Evolutionary conservation across 2,329 filamentous ascomycete genomes (phyloP).

Genomic region (Diaporthe nobilis): DNA sequence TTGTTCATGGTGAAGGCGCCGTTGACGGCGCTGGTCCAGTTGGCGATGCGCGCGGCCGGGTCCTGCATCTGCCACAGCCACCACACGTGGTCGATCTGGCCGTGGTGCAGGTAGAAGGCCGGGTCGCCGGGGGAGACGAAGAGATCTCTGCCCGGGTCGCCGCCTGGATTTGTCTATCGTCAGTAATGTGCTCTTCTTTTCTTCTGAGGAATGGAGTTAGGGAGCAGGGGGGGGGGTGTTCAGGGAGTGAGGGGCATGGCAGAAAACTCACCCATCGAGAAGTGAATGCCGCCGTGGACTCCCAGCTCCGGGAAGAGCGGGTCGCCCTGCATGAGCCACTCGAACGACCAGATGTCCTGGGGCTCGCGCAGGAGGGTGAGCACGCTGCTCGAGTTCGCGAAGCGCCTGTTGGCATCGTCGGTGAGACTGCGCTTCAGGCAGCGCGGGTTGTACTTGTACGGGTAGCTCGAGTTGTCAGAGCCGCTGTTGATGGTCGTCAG

Average conservation of each 20-base stretch:
- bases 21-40: constrained; percentile 38
- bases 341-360: constrained; percentile 49
- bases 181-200: too few species aligned
- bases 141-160: constrained; percentile 45
- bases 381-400: constrained; percentile 22
- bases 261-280: constrained; percentile 43
- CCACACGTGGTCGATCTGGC: constrained; percentile 51
- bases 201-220: too few species aligned
- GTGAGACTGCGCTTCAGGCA: constrained; percentile 56
- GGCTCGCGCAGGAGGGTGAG: constrained; percentile 26
- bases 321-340: constrained; percentile 51
- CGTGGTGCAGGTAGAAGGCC: constrained; percentile 53
- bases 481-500: constrained; percentile 46
- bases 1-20: constrained; percentile 47
- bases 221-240: background rate
- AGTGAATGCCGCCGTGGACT: constrained; percentile 53
- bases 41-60: constrained; percentile 45
- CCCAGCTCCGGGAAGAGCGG: constrained; percentile 38
- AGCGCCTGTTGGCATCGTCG: constrained; percentile 22
- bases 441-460: constrained; percentile 55
- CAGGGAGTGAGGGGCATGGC: background rate
- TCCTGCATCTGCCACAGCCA: constrained; percentile 56
- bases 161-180: background rate
- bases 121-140: constrained; percentile 52
- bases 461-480: constrained; percentile 46